These are phyloP conservation scores for Gynochthodes officinalis DNA, from an alignment of 257 asterid species.

Conservation along the genomic window DNA sequence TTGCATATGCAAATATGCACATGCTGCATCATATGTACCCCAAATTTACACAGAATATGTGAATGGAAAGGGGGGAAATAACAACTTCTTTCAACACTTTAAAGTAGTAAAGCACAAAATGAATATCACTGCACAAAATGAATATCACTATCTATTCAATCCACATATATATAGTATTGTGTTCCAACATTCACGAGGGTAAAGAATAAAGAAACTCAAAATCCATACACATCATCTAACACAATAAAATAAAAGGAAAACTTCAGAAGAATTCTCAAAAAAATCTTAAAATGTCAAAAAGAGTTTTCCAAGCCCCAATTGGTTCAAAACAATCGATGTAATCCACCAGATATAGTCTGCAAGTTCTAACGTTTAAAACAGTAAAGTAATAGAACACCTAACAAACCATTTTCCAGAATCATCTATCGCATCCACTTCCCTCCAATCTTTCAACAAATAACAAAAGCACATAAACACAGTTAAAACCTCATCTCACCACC, in stretches of 20 bases:
- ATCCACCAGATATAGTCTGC: not conserved
- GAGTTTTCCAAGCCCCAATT: not conserved
- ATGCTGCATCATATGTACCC: too few relatives aligned
- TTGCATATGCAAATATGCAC: not conserved
- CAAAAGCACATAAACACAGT: not conserved
- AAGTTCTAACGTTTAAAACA: not conserved
- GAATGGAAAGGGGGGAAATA: not conserved
- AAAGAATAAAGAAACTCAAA: not conserved
- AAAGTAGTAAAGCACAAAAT: not conserved
- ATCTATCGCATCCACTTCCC: not conserved
- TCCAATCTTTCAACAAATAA: not conserved
- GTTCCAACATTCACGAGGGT: not conserved
- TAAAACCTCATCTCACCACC: not conserved
- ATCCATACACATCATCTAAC: not conserved
- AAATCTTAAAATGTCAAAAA: not conserved
- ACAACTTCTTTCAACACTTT: not conserved
- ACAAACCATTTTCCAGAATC: not conserved
- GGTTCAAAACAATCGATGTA: not conserved
- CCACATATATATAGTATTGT: not conserved
- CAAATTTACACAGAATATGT: not conserved
- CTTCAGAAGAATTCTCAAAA: not conserved
- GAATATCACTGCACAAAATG: not conserved
- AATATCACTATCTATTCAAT: not conserved
- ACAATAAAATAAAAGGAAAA: not conserved
- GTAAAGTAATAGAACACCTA: not conserved